Conservation (phyloP, 805 yeast genomes). For the Candida bentonensis region DNA sequence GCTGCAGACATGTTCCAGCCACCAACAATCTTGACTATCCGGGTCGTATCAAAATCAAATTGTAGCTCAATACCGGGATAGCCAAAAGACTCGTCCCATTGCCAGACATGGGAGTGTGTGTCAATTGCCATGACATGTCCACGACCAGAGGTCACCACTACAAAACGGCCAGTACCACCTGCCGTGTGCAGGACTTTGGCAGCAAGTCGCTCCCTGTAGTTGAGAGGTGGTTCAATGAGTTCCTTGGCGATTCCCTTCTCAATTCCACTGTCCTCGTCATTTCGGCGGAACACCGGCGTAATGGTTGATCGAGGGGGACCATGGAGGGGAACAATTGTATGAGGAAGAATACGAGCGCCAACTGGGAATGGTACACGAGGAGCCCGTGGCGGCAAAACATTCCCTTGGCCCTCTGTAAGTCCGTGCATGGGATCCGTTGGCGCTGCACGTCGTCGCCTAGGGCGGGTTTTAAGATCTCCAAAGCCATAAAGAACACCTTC, state of each 20-base stretch:
- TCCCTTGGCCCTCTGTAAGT: neutral
- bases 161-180: neutral
- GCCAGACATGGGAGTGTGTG: neutral
- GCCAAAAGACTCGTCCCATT: neutral
- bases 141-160: neutral
- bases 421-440: neutral
- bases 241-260: neutral
- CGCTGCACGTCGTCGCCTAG: neutral
- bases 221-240: neutral
- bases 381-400: neutral
- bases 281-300: too few species aligned
- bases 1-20: slow-evolving; percentile 1
- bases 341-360: neutral
- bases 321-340: neutral
- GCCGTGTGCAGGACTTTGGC: neutral
- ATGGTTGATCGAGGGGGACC: too few species aligned
- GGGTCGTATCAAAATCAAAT: neutral
- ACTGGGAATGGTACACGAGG: neutral
- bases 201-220: neutral
- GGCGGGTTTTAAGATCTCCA: neutral
- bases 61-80: neutral
- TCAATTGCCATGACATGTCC: neutral
- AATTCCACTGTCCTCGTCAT: neutral
- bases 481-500: slow-evolving; percentile 15
- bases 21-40: neutral